Evolutionary conservation across 148 eudicot species (phyloP), one percentile per base, ranked within the genome.

Genomic region (Vaccinium macrocarpon): DNA sequence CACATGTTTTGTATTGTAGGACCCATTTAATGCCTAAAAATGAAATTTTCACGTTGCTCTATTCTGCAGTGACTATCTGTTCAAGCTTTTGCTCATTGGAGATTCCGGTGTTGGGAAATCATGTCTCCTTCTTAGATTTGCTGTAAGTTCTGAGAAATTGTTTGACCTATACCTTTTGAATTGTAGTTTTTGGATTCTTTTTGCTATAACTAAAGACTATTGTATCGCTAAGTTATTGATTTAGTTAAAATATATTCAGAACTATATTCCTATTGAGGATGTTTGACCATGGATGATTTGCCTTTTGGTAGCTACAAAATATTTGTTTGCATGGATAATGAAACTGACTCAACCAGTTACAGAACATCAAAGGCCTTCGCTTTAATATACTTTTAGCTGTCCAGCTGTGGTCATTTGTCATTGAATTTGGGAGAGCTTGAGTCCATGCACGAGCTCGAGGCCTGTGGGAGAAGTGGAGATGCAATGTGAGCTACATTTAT

Each of bases 101-200:
- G 86, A 84, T 84, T 84, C 86, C 8, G 86, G 86, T 62, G 86
- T 84, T 61, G 87, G 87, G 12, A 85, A 85, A 81, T 85, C 87
- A 38, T 84, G 86, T 68, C 78, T 84, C 32, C 86, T 84, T 10
- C 49, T 84, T 51, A 76, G 86, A 32, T 84, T 84, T 78, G 81
- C 86, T 50, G 86, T 84, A 84, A 78, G 86, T 84, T 57, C 23
- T 32, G 55, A 11, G 64, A 4, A 61, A 19, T 78, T 1, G 19
- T 78, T 50, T 2, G 10, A 2, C 56, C 3, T 52, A 6, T 51
- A 32, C 61, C 32, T 68, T 14, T 16, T 48, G 23, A 73, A 9
- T 46, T 23, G 42, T 8, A 7, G 15, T 38, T 25, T 2, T 64
- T 51, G 64, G 27, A 12, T 77, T 64, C 21, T 48, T 42, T 61